phyloP scores from a whole-genome alignment of 2,329 filamentous ascomycete species.

The Ceratocystiopsis minuta region DNA sequence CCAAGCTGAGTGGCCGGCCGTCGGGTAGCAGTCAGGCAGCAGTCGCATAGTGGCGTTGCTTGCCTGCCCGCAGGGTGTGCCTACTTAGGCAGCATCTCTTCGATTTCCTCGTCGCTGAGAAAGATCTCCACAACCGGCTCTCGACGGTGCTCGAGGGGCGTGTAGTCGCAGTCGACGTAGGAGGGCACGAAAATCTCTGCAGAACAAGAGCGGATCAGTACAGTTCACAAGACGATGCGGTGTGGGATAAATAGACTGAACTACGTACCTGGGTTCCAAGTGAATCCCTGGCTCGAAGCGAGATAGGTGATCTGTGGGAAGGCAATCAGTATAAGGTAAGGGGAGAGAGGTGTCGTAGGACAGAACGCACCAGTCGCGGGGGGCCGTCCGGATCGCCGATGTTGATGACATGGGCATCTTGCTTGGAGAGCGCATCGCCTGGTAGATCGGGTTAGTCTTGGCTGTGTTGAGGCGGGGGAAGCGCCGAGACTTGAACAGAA shows the following conservation, averaged over 20 bases:
- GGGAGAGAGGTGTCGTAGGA: too few relatives aligned
- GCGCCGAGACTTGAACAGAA: not conserved
- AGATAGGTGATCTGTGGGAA: constrained; percentile 58
- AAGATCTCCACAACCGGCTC: constrained; percentile 65
- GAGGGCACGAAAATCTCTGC: constrained; percentile 66
- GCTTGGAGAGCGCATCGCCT: constrained; percentile 55
- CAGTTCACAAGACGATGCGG: not conserved
- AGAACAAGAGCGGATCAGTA: not conserved
- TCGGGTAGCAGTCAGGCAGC: too few relatives aligned
- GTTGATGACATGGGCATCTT: constrained; percentile 67
- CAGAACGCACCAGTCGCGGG: constrained; percentile 44
- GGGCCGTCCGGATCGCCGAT: constrained; percentile 58
- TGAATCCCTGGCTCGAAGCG: constrained; percentile 61
- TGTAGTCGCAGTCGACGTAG: constrained; percentile 57
- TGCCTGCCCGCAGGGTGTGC: too few relatives aligned
- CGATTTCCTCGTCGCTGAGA: constrained; percentile 59
- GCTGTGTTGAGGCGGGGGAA: not conserved
- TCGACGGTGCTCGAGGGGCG: constrained; percentile 55
- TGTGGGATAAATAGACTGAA: too few relatives aligned
- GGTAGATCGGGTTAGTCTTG: not conserved
- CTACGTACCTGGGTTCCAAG: constrained; percentile 57
- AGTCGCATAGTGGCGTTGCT: too few relatives aligned
- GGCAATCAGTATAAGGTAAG: too few relatives aligned
- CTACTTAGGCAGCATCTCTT: constrained; percentile 46
- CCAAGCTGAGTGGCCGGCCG: too few relatives aligned